Evolutionary conservation across 176 grass and related monocot genomes (phyloP).

Genomic region (Guadua angustifolia): DNA sequence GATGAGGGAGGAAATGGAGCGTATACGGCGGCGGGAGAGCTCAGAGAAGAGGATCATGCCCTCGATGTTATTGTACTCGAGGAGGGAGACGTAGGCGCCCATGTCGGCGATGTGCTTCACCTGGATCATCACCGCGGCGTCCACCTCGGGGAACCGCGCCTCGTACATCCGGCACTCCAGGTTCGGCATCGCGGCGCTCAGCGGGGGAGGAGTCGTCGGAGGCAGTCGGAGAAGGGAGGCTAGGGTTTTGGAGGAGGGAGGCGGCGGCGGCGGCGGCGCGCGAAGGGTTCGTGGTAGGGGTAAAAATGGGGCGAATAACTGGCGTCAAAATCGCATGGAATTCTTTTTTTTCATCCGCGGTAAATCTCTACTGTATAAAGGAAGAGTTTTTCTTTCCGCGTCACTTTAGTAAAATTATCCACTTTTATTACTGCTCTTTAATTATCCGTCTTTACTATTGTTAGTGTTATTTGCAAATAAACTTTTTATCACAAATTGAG

Average conservation of each 20-base stretch:
- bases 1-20: constrained; percentile 84
- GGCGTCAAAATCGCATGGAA: too few relatives aligned
- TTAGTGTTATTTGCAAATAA: too few relatives aligned
- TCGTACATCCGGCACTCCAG: constrained; percentile 94
- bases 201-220: neutral
- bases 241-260: constrained; percentile 32
- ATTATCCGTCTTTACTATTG: too few relatives aligned
- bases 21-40: constrained; percentile 85
- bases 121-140: constrained; percentile 95
- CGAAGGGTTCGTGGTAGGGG: too few relatives aligned
- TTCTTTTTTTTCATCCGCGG: too few relatives aligned
- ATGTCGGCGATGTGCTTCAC: constrained; percentile 94
- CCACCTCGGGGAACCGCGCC: constrained; percentile 68
- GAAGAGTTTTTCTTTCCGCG: too few relatives aligned
- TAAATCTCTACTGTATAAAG: too few relatives aligned
- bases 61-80: constrained; percentile 95
- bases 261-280: neutral
- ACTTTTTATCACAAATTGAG: too few relatives aligned
- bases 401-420: too few relatives aligned
- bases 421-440: too few relatives aligned
- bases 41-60: constrained; percentile 97
- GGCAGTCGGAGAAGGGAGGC: neutral
- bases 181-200: constrained; percentile 54
- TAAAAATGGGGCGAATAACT: too few relatives aligned
- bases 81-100: constrained; percentile 85